Evolutionary conservation across 2,329 filamentous ascomycete species (phyloP).

Genomic region (Claviceps spartinae): DNA sequence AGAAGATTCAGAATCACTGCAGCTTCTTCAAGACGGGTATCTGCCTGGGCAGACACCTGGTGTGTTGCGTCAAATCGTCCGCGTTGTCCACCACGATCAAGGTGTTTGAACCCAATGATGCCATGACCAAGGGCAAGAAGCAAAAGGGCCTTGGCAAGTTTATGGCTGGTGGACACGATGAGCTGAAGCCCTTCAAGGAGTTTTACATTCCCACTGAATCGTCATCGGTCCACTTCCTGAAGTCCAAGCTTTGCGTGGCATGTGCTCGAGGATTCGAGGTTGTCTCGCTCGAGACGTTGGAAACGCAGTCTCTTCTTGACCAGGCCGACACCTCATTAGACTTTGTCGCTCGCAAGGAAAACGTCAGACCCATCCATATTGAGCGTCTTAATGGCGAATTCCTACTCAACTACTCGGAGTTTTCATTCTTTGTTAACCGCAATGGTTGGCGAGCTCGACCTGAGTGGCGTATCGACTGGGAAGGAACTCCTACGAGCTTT

Average conservation of each 20-base stretch:
- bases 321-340: slow-evolving; percentile 96
- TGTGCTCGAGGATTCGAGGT: slow-evolving; percentile 95
- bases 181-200: slow-evolving; percentile 94
- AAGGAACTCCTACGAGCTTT: slow-evolving; percentile 82
- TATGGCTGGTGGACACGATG: slow-evolving; percentile 85
- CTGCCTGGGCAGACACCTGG: slow-evolving; percentile 82
- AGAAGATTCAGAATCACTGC: slow-evolving; percentile 94
- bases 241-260: slow-evolving; percentile 90
- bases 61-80: slow-evolving; percentile 92
- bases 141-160: slow-evolving; percentile 93
- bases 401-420: slow-evolving; percentile 94
- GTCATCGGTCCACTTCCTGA: slow-evolving; percentile 95
- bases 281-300: slow-evolving; percentile 90
- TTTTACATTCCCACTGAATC: slow-evolving; percentile 98
- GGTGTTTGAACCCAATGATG: slow-evolving; percentile 96
- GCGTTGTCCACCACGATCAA: slow-evolving; percentile 93
- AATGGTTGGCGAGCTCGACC: slow-evolving; percentile 94
- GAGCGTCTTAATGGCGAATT: slow-evolving; percentile 96
- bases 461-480: slow-evolving; percentile 97
- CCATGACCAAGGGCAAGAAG: slow-evolving; percentile 85
- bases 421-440: slow-evolving; percentile 97
- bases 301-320: slow-evolving; percentile 91
- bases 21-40: slow-evolving; percentile 98
- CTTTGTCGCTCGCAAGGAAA: slow-evolving; percentile 88
- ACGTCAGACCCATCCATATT: slow-evolving; percentile 89